Conservation (phyloP, 1,139 yeast genomes). For the Candida dubliniensis region DNA sequence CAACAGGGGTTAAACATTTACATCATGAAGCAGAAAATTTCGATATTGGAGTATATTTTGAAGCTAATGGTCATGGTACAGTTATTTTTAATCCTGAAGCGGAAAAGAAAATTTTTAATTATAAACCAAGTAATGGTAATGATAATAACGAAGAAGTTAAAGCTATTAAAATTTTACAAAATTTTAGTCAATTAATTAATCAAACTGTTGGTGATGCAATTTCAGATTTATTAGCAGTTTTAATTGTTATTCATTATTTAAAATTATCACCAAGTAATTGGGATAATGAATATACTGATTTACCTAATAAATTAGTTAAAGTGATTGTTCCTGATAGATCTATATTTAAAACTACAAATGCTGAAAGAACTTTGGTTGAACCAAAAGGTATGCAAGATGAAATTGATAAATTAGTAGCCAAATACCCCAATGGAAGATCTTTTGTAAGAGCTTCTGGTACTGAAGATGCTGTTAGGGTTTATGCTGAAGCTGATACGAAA, state of each 20-base stretch:
- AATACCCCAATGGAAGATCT: slow-evolving; percentile 68
- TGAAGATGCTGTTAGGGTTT: slow-evolving; percentile 94
- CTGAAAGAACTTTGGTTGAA: slow-evolving; percentile 75
- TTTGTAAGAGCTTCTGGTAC: slow-evolving; percentile 98
- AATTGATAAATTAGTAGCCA: slow-evolving; percentile 65
- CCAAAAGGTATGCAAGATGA: slow-evolving; percentile 77
- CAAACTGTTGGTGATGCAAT: slow-evolving; percentile 98
- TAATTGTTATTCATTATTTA: slow-evolving; percentile 62
- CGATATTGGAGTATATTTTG: slow-evolving; percentile 93
- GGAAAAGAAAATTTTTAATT: slow-evolving; percentile 32
- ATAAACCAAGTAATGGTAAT: slow-evolving; percentile 22
- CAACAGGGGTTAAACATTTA: slow-evolving; percentile 95
- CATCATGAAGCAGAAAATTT: slow-evolving; percentile 84
- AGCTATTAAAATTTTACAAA: slow-evolving; percentile 54
- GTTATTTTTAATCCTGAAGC: slow-evolving; percentile 73
- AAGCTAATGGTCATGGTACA: slow-evolving; percentile 99
- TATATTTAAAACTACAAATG: slow-evolving; percentile 80
- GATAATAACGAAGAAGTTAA: too few species aligned
- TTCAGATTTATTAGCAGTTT: slow-evolving; percentile 78
- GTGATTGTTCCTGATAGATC: slow-evolving; percentile 82
- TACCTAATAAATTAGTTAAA: slow-evolving; percentile 82
- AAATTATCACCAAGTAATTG: slow-evolving; percentile 62
- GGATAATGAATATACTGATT: slow-evolving; percentile 76
- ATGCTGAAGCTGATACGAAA: slow-evolving; percentile 75
- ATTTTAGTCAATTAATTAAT: slow-evolving; percentile 72